Evolutionary conservation across 371 early-diverging fungal genomes (phyloP).

Genomic region (Mortierella sp.): DNA sequence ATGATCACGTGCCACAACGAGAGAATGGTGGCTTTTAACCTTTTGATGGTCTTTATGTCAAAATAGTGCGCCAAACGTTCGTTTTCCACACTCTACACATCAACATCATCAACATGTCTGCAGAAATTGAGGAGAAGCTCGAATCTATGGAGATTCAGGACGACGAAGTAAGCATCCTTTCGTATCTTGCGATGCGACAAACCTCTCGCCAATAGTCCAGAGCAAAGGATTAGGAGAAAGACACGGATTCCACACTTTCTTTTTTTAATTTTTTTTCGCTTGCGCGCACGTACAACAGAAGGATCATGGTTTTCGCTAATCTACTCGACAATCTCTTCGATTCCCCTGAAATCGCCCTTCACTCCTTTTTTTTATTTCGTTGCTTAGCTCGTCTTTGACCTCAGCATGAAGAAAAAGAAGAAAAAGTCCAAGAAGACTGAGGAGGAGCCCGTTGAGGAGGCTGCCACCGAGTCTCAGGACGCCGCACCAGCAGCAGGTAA

Average conservation of each 20-base stretch:
- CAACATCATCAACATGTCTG: slow-evolving; percentile 42
- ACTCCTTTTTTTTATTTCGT: too few relatives aligned
- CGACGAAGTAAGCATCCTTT: slow-evolving; percentile 36
- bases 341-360: not conserved
- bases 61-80: slow-evolving; percentile 15
- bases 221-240: not conserved
- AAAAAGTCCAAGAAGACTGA: slow-evolving; percentile 76
- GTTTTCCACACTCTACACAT: slow-evolving; percentile 11
- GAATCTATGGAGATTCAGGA: slow-evolving; percentile 54
- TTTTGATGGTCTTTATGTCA: too few relatives aligned
- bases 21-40: not conserved
- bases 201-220: too few relatives aligned
- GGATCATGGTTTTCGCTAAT: slow-evolving; percentile 5
- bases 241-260: not conserved
- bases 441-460: slow-evolving; percentile 51
- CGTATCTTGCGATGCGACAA: not conserved
- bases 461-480: slow-evolving; percentile 48
- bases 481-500: slow-evolving; percentile 48
- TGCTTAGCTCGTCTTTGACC: slow-evolving; percentile 63
- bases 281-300: not conserved
- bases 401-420: slow-evolving; percentile 70
- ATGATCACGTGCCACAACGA: slow-evolving; percentile 8
- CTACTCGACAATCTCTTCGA: not conserved
- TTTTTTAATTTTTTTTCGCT: not conserved
- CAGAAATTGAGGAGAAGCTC: slow-evolving; percentile 55